phyloP scores from a whole-genome alignment of 2,329 filamentous ascomycete species.

The Diaporthe ampelina region DNA sequence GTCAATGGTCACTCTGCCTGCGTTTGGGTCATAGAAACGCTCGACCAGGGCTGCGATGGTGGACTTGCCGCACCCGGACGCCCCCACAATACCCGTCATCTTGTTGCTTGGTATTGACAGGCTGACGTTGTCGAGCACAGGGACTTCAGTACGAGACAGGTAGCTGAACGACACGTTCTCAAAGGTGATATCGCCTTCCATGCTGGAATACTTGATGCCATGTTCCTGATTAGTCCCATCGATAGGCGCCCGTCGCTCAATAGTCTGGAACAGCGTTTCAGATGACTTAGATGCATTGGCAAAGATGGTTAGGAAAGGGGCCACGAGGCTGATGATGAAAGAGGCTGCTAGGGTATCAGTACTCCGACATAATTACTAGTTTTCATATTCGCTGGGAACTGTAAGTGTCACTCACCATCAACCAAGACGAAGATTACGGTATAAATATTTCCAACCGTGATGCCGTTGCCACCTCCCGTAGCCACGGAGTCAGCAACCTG shows the following conservation, averaged over 20 bases:
- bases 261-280: conserved; percentile 69
- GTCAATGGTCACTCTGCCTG: conserved; percentile 62
- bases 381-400: no score
- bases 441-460: conserved; percentile 50
- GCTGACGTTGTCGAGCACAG: conserved; percentile 58
- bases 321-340: conserved; percentile 73
- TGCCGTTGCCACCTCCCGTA: conserved; percentile 10
- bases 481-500: conserved; percentile 14
- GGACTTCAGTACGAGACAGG: conserved; percentile 56
- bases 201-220: conserved; percentile 61
- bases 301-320: conserved; percentile 73
- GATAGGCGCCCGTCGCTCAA: conserved; percentile 64
- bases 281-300: conserved; percentile 71
- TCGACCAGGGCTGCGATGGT: conserved; percentile 62
- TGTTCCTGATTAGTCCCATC: conserved; percentile 56
- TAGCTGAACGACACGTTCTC: conserved; percentile 61
- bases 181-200: conserved; percentile 61
- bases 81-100: conserved; percentile 61
- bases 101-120: conserved; percentile 40
- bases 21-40: conserved; percentile 69
- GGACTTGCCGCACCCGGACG: conserved; percentile 71
- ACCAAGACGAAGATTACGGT: conserved; percentile 66
- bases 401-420: conserved; percentile 55
- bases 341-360: conserved; percentile 56
- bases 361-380: no score